Base-by-base conservation (phyloP, 2,329 filamentous ascomycete genomes). In the Escovopsis sp. region DNA sequence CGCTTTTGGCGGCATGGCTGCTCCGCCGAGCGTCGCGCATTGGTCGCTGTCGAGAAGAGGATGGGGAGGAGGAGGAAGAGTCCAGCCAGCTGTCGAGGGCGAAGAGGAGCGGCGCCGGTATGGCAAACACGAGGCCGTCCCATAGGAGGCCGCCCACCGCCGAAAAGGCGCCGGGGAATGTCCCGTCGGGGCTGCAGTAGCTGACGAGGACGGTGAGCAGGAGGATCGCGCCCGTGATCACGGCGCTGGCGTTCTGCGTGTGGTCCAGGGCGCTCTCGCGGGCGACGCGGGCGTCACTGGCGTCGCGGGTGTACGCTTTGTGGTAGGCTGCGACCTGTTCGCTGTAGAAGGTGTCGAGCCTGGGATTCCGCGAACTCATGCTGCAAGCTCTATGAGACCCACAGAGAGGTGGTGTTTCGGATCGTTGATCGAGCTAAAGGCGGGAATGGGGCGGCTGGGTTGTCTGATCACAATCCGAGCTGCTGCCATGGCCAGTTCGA, bases 1-100 rank as follows among this genome's bases (percentile, higher is more conserved):
- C 72, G 55, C 75, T 78, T 59, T 86, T 87, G 26, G 71, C 69
- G 12, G 67, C 68, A 63, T 71, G 65, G 36, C 60, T 68, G 50
- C 28, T 32, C 45, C 58, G 59, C 43, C 52, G 61, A 46, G 53
- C 56, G 55, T 56, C 55, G 49, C 47, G 61, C 60, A 57, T 63
- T 34, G 62, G 56, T 42, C 53, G 53, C 28, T 32, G 4, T 9
- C 11, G 28, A 9, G 28, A 9, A 9, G 28, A 9, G 8, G 28
- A 32, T 3, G 28, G 3, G 28, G 28, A 9, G 8, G 28, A 32
- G 28, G 63, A 66, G 47, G 64, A 68, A 9, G 28, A 4, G 55
- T 65, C 68, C 47, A 72, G 67, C 69, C 64, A 76, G 58, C 59
- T 54, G 55, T 79, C 73, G 49, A 80, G 48, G 42, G 69, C 62